Evolutionary conservation across 169 alveolate genomes (phyloP).

Genomic region (Eimeria sp.): DNA sequence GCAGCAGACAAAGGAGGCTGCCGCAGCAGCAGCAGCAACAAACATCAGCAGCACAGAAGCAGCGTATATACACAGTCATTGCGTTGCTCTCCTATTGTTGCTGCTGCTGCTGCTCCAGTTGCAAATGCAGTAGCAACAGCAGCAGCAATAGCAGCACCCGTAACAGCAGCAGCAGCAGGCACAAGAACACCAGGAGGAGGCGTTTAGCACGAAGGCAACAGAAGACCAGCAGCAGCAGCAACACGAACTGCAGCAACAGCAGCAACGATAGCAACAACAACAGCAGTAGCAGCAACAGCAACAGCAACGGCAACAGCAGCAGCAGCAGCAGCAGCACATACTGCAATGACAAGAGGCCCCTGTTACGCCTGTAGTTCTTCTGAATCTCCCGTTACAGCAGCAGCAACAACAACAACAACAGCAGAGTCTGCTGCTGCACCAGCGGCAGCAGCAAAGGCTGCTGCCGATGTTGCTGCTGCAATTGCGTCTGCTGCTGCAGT

Average conservation of each 20-base stretch:
- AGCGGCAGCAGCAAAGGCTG: no score
- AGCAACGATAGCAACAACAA: background rate
- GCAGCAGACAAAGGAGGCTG: no score
- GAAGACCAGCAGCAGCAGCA: background rate
- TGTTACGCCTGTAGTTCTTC: no score
- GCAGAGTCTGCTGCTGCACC: slow-evolving; percentile 15
- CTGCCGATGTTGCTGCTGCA: no score
- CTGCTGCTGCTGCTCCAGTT: no score
- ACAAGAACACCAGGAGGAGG: background rate
- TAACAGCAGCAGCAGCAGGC: slow-evolving; percentile 20
- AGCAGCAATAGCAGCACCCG: background rate
- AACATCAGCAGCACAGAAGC: no score
- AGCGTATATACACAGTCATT: no score
- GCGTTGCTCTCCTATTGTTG: no score
- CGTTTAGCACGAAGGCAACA: background rate
- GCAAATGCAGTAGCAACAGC: background rate
- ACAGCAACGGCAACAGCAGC: slow-evolving; percentile 45
- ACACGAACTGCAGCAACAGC: background rate
- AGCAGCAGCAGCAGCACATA: slow-evolving; percentile 10
- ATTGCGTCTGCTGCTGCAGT: no score
- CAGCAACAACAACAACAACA: background rate
- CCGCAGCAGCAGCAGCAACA: no score
- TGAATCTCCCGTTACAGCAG: background rate
- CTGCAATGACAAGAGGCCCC: background rate
- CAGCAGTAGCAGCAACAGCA: background rate